These are phyloP conservation scores for Seiridium cupressi DNA, from an alignment of 2,329 filamentous ascomycete species.

Conservation along the genomic window DNA sequence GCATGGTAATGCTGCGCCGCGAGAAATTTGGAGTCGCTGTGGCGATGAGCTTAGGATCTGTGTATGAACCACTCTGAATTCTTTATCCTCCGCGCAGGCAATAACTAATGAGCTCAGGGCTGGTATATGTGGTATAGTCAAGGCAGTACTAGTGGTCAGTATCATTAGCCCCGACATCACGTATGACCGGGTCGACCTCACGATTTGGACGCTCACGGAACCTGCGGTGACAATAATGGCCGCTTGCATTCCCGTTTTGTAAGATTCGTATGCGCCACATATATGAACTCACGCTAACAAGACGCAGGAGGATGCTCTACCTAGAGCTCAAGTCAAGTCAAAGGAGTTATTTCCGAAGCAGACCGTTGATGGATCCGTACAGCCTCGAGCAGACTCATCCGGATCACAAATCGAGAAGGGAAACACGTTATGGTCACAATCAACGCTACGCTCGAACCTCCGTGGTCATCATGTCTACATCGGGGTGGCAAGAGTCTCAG, in stretches of 20 bases:
- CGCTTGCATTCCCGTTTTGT: conserved; percentile 31
- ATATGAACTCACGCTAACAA: neutral
- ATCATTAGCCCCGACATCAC: conserved; percentile 32
- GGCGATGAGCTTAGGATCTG: conserved; percentile 28
- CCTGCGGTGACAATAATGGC: conserved; percentile 35
- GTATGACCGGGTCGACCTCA: conserved; percentile 31
- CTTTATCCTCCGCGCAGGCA: too few relatives aligned
- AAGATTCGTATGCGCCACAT: conserved; percentile 8
- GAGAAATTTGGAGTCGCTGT: conserved; percentile 32
- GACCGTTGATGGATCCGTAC: conserved; percentile 10
- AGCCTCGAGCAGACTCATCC: neutral
- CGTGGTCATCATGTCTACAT: conserved; percentile 29
- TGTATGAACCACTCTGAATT: neutral
- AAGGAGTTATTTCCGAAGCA: conserved; percentile 22
- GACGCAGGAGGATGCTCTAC: conserved; percentile 30
- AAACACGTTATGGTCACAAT: conserved; percentile 20
- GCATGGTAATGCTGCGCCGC: conserved; percentile 27
- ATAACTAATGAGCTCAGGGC: conserved; percentile 20
- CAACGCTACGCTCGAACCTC: conserved; percentile 19
- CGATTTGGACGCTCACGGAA: conserved; percentile 33
- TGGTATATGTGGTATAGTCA: conserved; percentile 31
- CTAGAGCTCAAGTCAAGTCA: conserved; percentile 29
- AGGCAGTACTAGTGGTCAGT: conserved; percentile 26
- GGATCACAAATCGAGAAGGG: conserved; percentile 12
- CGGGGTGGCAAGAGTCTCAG: conserved; percentile 30